Conservation (phyloP, 2,329 filamentous ascomycete species). For the Aspergillus ustus region DNA sequence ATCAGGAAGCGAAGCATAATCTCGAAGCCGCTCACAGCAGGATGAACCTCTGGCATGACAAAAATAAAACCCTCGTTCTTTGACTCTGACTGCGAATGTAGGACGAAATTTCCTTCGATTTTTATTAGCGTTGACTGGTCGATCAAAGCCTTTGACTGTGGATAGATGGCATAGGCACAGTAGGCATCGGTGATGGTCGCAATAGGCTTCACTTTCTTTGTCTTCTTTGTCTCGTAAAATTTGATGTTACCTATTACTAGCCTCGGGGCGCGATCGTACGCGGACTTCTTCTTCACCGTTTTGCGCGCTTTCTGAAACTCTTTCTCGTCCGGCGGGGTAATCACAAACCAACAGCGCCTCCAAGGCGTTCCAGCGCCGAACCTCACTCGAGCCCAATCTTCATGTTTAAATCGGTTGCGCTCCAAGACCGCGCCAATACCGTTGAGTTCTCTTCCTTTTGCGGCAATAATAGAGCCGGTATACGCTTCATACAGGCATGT, state of each 20-base stretch:
- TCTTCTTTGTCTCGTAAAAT: constrained; percentile 93
- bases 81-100: constrained; percentile 78
- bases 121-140: constrained; percentile 94
- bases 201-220: constrained; percentile 87
- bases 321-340: constrained; percentile 91
- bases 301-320: constrained; percentile 84
- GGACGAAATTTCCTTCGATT: constrained; percentile 86
- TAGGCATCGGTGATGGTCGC: constrained; percentile 90
- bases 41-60: constrained; percentile 91
- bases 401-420: constrained; percentile 73
- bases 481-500: constrained; percentile 93
- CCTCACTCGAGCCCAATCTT: constrained; percentile 93
- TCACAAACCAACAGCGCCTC: constrained; percentile 96
- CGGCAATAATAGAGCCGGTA: constrained; percentile 91
- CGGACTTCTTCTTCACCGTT: constrained; percentile 76
- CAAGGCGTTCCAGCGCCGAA: constrained; percentile 96
- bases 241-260: constrained; percentile 85
- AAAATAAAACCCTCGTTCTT: constrained; percentile 94
- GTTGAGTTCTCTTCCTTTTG: constrained; percentile 87
- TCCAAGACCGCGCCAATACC: constrained; percentile 91
- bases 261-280: constrained; percentile 76
- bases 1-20: constrained; percentile 93
- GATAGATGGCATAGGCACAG: constrained; percentile 93
- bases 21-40: constrained; percentile 92
- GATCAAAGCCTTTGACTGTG: constrained; percentile 89